These are phyloP conservation scores for Picea glauca DNA, from an alignment of 75 land plant genomes.

Conservation along the genomic window DNA sequence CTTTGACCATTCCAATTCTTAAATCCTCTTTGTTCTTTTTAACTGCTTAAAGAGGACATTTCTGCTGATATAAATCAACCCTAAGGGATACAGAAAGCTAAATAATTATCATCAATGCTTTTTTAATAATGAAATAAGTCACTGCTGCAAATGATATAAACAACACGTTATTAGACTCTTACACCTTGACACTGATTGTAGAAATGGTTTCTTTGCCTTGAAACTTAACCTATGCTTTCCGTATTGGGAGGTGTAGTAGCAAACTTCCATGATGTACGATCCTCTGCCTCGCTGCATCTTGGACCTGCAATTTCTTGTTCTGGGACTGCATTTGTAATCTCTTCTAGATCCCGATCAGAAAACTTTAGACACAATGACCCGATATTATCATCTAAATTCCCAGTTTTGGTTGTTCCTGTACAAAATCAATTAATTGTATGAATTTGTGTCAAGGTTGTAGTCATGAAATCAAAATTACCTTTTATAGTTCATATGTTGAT, in stretches of 20 bases:
- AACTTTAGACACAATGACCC: constrained; percentile 19
- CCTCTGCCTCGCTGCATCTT: not conserved
- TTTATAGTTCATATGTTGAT: not conserved
- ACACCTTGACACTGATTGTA: no score
- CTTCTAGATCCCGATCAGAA: constrained; percentile 22
- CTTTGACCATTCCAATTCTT: no score
- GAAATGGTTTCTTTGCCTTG: no score
- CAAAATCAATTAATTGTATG: not conserved
- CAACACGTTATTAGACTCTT: no score
- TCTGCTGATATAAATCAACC: no score
- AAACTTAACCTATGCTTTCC: no score
- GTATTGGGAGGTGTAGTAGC: not conserved
- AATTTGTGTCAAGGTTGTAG: not conserved
- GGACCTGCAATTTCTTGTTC: constrained; percentile 21
- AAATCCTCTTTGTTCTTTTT: no score
- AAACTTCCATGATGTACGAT: not conserved
- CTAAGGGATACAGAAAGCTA: no score
- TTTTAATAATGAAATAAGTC: no score
- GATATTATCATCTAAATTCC: constrained; percentile 29
- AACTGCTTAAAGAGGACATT: no score
- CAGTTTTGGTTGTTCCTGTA: constrained; percentile 29
- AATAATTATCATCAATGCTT: no score
- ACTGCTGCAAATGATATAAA: no score
- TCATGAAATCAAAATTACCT: not conserved
- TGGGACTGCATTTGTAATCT: constrained; percentile 20